These are phyloP conservation scores for Phaeosphaeria sp. DNA, from an alignment of 2,329 filamentous ascomycete species.

Conservation along the genomic window DNA sequence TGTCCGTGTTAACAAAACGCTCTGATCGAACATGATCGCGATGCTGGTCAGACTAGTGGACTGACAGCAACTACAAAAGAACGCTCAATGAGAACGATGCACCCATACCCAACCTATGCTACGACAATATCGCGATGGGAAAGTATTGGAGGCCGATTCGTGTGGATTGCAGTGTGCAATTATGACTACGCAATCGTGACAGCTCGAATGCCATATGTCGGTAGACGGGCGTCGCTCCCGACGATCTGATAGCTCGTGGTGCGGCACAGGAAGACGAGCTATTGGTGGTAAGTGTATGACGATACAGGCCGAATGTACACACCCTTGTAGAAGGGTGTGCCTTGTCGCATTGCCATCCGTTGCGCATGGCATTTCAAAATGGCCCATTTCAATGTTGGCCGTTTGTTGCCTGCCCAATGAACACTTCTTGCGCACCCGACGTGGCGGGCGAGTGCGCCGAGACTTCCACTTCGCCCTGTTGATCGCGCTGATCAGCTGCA, in stretches of 20 bases:
- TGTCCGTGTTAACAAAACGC: background rate
- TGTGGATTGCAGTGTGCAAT: background rate
- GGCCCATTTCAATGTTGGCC: background rate
- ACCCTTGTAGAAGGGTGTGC: background rate
- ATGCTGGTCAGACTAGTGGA: background rate
- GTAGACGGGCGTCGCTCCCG: background rate
- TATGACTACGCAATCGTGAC: background rate
- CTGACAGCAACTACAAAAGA: background rate
- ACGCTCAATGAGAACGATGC: background rate
- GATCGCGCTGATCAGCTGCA: background rate
- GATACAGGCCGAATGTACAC: background rate
- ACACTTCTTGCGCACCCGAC: background rate
- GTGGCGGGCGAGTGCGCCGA: background rate
- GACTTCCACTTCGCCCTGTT: background rate
- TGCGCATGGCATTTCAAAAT: background rate
- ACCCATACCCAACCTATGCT: background rate
- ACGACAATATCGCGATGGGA: background rate
- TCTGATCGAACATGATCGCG: background rate
- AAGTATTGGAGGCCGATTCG: background rate
- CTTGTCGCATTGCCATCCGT: background rate
- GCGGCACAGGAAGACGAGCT: background rate
- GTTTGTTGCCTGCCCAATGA: too few relatives aligned
- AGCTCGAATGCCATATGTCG: background rate
- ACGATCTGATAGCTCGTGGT: background rate
- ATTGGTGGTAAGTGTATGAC: background rate